Evolutionary conservation across 2,329 filamentous ascomycete species (phyloP).

Genomic region (Pseudohalonectria lignicola): DNA sequence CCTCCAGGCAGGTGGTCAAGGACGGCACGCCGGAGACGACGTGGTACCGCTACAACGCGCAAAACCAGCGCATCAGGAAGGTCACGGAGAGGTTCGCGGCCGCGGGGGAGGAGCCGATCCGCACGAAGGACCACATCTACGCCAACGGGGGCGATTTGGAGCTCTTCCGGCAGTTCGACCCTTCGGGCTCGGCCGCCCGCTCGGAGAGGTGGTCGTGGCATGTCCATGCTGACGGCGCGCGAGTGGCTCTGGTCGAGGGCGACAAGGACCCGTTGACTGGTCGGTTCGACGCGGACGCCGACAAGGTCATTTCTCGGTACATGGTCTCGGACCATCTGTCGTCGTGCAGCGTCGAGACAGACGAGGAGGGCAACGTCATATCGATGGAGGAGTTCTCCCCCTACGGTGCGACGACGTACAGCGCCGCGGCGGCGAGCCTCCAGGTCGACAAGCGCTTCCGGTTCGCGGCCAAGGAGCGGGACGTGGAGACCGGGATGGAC

Average conservation of each 20-base stretch:
- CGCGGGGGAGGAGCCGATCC: background rate
- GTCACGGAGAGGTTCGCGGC: conserved; percentile 7
- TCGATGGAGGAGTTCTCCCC: conserved; percentile 20
- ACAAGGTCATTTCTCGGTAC: background rate
- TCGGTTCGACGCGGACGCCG: background rate
- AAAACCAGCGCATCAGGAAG: conserved; percentile 13
- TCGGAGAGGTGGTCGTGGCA: background rate
- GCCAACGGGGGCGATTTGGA: conserved; percentile 1
- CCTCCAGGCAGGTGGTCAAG: conserved; percentile 2
- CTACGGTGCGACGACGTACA: conserved; percentile 10
- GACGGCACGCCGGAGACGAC: conserved; percentile 9
- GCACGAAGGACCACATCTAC: conserved; percentile 5
- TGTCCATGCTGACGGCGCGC: too few relatives aligned
- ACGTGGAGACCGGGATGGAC: conserved; percentile 15
- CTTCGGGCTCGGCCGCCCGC: background rate
- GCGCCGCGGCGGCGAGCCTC: conserved; percentile 7
- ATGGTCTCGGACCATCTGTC: background rate
- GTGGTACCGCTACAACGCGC: conserved; percentile 13
- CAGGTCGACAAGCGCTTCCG: conserved; percentile 14
- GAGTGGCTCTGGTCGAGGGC: too few relatives aligned
- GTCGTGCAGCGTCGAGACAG: conserved; percentile 12
- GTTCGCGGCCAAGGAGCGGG: conserved; percentile 11
- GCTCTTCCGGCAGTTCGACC: background rate
- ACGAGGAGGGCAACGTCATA: conserved; percentile 12
- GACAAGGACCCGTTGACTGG: too few relatives aligned